phyloP scores from a whole-genome alignment of 1,284 basidiomycete species.

The Moesziomyces antarcticus region DNA sequence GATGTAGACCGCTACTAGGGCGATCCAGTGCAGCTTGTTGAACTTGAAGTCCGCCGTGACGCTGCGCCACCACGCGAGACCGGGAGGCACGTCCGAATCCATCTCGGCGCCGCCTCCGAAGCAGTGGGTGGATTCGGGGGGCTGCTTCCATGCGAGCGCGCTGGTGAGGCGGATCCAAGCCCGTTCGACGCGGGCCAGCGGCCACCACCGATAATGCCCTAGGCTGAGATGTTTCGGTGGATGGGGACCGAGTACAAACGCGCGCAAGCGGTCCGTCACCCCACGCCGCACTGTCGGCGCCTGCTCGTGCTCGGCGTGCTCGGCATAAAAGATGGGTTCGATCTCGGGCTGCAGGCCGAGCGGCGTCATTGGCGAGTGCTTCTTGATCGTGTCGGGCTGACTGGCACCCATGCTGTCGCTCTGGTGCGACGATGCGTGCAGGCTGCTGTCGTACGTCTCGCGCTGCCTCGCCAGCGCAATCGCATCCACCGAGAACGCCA shows the following conservation, averaged over 20 bases:
- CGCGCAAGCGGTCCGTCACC: no score
- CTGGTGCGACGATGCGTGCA: constrained; percentile 4
- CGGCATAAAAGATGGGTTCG: constrained; percentile 20
- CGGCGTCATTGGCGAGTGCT: constrained; percentile 18
- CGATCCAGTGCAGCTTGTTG: constrained; percentile 57
- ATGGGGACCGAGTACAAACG: constrained; percentile 33
- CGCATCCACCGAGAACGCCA: constrained; percentile 23
- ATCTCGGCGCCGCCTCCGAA: background rate
- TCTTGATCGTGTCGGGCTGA: constrained; percentile 12
- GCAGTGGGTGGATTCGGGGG: background rate
- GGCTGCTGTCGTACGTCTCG: constrained; percentile 11
- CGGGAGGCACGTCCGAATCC: constrained; percentile 10
- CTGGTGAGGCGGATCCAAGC: constrained; percentile 44
- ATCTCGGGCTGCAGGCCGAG: constrained; percentile 19
- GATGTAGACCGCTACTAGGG: constrained; percentile 45
- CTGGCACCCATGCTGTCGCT: constrained; percentile 10
- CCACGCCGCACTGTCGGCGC: constrained; percentile 12
- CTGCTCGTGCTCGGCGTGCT: background rate
- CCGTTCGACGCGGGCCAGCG: constrained; percentile 45
- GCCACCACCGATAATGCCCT: constrained; percentile 64
- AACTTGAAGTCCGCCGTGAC: constrained; percentile 33
- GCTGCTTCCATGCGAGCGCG: constrained; percentile 51
- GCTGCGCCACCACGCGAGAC: constrained; percentile 21
- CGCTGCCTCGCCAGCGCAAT: constrained; percentile 1
- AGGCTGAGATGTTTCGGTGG: constrained; percentile 30